Evolutionary conservation across 345 rosid species (phyloP).

Genomic region (Rhizophora mangle): DNA sequence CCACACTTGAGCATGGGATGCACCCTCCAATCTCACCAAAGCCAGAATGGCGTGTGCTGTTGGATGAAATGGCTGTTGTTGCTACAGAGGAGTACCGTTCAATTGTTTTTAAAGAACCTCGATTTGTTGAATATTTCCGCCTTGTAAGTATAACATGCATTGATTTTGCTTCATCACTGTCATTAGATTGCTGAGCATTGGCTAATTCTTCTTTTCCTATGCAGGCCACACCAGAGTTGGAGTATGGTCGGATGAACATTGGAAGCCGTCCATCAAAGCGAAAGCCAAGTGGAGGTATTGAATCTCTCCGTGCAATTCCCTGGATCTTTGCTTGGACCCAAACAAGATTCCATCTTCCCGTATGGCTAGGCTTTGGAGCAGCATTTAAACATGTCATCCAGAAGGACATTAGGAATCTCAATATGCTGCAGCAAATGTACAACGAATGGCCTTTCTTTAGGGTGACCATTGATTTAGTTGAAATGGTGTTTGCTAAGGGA

Average conservation of each 20-base stretch:
- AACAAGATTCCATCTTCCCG: constrained; percentile 97
- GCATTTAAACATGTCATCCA: constrained; percentile 69
- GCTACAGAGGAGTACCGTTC: constrained; percentile 94
- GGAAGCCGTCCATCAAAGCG: constrained; percentile 98
- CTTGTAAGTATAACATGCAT: constrained; percentile 52
- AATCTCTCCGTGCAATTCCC: constrained; percentile 95
- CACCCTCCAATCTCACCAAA: constrained; percentile 87
- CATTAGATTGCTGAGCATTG: constrained; percentile 2
- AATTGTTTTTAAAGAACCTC: constrained; percentile 81
- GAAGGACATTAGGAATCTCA: constrained; percentile 73
- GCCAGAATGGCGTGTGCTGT: constrained; percentile 88
- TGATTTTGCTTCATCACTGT: neutral
- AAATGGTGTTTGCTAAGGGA: constrained; percentile 99
- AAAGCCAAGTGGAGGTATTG: constrained; percentile 96
- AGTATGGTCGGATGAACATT: constrained; percentile 96
- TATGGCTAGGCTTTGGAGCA: constrained; percentile 97
- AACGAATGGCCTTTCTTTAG: constrained; percentile 93
- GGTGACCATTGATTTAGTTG: constrained; percentile 91
- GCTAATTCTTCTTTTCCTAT: constrained; percentile 16
- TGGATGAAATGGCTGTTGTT: constrained; percentile 90
- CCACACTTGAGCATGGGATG: constrained; percentile 98
- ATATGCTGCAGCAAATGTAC: constrained; percentile 86
- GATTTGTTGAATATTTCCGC: constrained; percentile 97
- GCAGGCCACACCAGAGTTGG: constrained; percentile 98
- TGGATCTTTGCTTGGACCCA: constrained; percentile 99